A percentile compares a stretch with the other conserved stretches of the same genome.
Conservation (phyloP, 129 eudicot species). For the Tagetes patula region DNA sequence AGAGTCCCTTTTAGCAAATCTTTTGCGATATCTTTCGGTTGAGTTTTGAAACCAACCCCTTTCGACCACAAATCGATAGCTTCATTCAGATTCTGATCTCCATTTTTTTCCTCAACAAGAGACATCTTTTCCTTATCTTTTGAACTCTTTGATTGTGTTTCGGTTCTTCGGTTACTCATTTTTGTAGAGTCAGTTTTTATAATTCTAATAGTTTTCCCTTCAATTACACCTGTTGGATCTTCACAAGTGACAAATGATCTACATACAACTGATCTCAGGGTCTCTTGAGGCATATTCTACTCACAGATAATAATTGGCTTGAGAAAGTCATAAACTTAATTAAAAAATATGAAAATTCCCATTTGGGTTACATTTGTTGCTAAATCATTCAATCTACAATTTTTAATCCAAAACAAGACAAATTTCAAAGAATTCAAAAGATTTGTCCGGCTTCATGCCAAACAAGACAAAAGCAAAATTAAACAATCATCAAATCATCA, state of each 20-base stretch:
- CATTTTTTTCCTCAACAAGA: conserved; percentile 53
- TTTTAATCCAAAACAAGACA: conserved; percentile 29
- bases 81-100: conserved; percentile 57
- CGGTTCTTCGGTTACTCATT: conserved; percentile 28
- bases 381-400: conserved; percentile 5
- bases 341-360: conserved; percentile 21
- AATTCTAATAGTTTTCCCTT: conserved; percentile 60
- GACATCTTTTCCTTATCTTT: conserved; percentile 38
- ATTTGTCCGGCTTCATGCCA: conserved; percentile 37
- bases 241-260: conserved; percentile 94
- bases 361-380: conserved; percentile 32
- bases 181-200: conserved; percentile 45
- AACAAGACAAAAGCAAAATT: conserved; percentile 31
- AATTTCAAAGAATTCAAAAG: conserved; percentile 22
- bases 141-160: conserved; percentile 34
- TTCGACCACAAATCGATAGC: conserved; percentile 63
- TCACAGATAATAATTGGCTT: conserved; percentile 18
- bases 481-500: conserved; percentile 41
- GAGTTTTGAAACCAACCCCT: conserved; percentile 33
- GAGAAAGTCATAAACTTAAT: conserved; percentile 46
- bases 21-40: conserved; percentile 53
- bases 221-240: conserved; percentile 85
- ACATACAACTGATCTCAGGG: conserved; percentile 64
- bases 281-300: conserved; percentile 90
- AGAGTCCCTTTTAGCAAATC: conserved; percentile 82